phyloP scores from a whole-genome alignment of 495 filamentous ascomycete species.

The Geopyxis carbonaria region DNA sequence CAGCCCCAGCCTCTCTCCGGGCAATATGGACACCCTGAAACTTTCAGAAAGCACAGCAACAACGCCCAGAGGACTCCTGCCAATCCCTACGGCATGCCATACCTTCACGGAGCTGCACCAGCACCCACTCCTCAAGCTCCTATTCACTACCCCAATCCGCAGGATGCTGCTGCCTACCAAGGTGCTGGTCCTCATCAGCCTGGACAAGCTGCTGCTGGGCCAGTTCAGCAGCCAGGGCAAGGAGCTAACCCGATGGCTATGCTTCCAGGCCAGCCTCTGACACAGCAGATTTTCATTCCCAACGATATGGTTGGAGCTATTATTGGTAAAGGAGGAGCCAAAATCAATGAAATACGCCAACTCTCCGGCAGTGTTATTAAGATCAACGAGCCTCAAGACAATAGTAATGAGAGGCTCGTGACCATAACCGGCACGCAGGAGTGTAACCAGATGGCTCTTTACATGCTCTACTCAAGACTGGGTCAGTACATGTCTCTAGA shows the following conservation, averaged over 20 bases:
- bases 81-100: slow-evolving; percentile 50
- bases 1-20: slow-evolving; percentile 81
- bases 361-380: slow-evolving; percentile 97
- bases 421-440: slow-evolving; percentile 96
- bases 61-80: slow-evolving; percentile 43
- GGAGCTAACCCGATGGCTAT: slow-evolving; percentile 54
- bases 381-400: slow-evolving; percentile 98
- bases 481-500: slow-evolving; percentile 53
- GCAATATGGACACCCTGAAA: slow-evolving; percentile 80
- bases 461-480: slow-evolving; percentile 94
- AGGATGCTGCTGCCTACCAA: slow-evolving; percentile 44
- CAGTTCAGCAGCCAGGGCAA: slow-evolving; percentile 25
- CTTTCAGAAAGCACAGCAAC: slow-evolving; percentile 60
- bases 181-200: slow-evolving; percentile 68
- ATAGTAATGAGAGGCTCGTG: slow-evolving; percentile 92
- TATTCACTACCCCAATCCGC: slow-evolving; percentile 58
- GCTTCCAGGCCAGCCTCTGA: slow-evolving; percentile 72
- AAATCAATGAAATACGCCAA: slow-evolving; percentile 98
- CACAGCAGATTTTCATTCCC: slow-evolving; percentile 96
- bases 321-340: slow-evolving; percentile 94
- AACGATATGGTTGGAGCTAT: slow-evolving; percentile 99
- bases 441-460: slow-evolving; percentile 97
- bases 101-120: slow-evolving; percentile 48
- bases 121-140: slow-evolving; percentile 45
- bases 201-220: slow-evolving; percentile 39